phyloP scores from a whole-genome alignment of 1,284 basidiomycete genomes.

The Puccinia novopanici region DNA sequence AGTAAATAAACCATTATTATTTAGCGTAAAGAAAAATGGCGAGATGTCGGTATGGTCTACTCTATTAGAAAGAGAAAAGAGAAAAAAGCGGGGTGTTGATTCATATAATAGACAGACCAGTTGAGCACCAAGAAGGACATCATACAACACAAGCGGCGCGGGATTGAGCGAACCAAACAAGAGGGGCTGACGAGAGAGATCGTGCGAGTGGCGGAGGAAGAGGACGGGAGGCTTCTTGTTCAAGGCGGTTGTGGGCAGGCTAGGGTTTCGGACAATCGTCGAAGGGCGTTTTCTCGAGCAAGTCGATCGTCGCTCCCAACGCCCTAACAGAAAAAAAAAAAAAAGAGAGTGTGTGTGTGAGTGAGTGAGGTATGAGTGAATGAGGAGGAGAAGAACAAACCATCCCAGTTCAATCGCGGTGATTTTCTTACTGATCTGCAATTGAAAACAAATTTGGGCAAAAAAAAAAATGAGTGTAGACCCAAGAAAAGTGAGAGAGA shows the following conservation, averaged over 20 bases:
- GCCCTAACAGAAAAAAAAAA: slow-evolving; percentile 46
- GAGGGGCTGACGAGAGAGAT: too few species aligned
- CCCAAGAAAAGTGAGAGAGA: slow-evolving; percentile 33
- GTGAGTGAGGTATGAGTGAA: neutral
- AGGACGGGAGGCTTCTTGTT: too few species aligned
- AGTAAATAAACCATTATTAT: too few species aligned
- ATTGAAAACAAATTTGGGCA: slow-evolving; percentile 56
- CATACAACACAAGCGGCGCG: too few species aligned
- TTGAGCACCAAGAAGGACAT: too few species aligned
- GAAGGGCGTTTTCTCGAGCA: slow-evolving; percentile 40
- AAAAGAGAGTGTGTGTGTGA: slow-evolving; percentile 77
- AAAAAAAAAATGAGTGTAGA: slow-evolving; percentile 72
- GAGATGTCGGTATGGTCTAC: too few species aligned
- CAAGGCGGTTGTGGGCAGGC: neutral
- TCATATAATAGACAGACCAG: too few species aligned
- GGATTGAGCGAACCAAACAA: too few species aligned
- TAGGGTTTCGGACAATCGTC: slow-evolving; percentile 15
- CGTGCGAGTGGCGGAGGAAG: too few species aligned
- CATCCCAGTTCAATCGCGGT: slow-evolving; percentile 91
- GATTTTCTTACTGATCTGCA: slow-evolving; percentile 84
- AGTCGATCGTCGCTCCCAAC: slow-evolving; percentile 53
- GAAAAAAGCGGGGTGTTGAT: too few species aligned
- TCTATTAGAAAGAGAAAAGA: too few species aligned
- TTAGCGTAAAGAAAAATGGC: too few species aligned
- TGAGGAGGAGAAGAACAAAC: slow-evolving; percentile 68